phyloP scores from a whole-genome alignment of 2,329 filamentous ascomycete species.

The Chalaropsis thielavioides region DNA sequence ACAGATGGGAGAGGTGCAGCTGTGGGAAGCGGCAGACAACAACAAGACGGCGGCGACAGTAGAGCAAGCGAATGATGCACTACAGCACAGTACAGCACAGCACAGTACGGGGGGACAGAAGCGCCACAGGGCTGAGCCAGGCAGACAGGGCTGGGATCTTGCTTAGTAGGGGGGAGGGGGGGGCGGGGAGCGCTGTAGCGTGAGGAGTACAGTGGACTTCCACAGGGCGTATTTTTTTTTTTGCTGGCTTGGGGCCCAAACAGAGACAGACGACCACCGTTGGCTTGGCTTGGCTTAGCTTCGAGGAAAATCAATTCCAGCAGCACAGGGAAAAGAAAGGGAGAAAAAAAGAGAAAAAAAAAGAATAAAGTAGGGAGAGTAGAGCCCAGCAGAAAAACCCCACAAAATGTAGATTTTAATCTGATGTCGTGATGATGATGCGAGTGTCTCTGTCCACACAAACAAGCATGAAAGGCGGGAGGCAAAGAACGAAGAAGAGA shows the following conservation, averaged over 20 bases:
- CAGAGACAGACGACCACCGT: not conserved
- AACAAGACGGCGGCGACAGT: no score
- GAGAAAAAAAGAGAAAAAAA: not conserved
- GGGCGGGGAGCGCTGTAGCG: not conserved
- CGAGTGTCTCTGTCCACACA: not conserved
- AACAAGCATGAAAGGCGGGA: not conserved
- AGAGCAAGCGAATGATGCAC: no score
- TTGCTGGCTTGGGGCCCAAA: not conserved
- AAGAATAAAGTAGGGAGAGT: not conserved
- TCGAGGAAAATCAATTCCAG: not conserved
- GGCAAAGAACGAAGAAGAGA: not conserved
- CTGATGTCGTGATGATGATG: not conserved
- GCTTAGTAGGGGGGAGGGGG: not conserved
- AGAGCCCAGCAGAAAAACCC: not conserved
- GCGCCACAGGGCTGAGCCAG: no score
- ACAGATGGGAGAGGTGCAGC: no score
- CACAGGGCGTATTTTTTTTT: not conserved
- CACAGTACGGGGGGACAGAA: no score
- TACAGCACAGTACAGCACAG: no score
- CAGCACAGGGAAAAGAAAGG: not conserved
- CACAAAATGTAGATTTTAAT: not conserved
- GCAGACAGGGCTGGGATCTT: no score
- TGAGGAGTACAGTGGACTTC: not conserved
- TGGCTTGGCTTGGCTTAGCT: not conserved
- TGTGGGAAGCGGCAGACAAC: no score